Percentiles rank a stretch among this genome's conserved stretches.
Conservation (phyloP, 2,329 filamentous ascomycete species). For the Sclerotinia spermophila region DNA sequence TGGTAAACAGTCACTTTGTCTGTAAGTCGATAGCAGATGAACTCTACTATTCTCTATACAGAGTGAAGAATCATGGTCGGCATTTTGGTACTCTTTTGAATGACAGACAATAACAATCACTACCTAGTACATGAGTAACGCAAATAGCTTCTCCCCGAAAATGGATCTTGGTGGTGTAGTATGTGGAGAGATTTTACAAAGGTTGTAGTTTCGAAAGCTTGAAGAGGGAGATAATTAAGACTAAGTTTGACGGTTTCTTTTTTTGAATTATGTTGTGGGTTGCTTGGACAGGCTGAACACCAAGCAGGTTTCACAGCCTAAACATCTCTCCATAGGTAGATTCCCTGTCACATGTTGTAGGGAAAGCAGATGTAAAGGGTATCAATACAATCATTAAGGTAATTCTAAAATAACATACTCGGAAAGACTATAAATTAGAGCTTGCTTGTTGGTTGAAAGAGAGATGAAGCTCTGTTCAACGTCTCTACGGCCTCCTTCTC, state of each 20-base stretch:
- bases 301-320: conserved; percentile 1
- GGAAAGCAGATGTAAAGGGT: neutral
- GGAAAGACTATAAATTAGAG: conserved; percentile 26
- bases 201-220: neutral
- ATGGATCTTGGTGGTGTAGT: neutral
- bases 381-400: conserved; percentile 13
- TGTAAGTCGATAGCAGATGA: too few species aligned
- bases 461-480: conserved; percentile 54
- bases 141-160: neutral
- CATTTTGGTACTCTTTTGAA: neutral
- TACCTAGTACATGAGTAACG: neutral
- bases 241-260: too few species aligned
- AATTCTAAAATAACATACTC: conserved; percentile 17
- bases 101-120: too few species aligned
- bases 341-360: neutral
- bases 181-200: neutral
- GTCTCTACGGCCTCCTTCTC: conserved; percentile 71
- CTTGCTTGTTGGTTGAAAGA: conserved; percentile 57
- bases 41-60: too few species aligned
- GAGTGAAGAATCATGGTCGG: too few species aligned
- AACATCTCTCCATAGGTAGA: neutral
- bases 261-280: neutral
- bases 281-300: neutral
- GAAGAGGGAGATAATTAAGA: too few species aligned
- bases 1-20: too few species aligned